Base-by-base conservation (phyloP, 169 alveolate species). In the Cryptosporidium meleagridis region DNA sequence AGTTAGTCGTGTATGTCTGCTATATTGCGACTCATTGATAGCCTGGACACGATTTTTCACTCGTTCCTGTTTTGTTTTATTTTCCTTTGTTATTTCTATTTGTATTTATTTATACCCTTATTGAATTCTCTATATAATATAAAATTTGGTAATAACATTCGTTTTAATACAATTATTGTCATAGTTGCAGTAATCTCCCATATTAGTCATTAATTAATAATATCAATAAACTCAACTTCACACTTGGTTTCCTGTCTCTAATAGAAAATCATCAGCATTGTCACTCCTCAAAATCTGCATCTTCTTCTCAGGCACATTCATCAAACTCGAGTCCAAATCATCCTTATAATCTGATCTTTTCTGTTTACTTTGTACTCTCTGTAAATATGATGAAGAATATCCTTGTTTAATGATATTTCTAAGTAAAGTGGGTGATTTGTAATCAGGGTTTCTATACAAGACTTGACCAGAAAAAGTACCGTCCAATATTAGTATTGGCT, bases 401-500 rank as follows among this genome's bases (percentile, higher is more conserved):
- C 89, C 67, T 35, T 59, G 61, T 29, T 80, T 80, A 18, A 87
- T 75, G 10, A 86, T 75, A 58, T 85, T 85, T 70, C 95, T 69
- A 26, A 92, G 87, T 75, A 91, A 85, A 84, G 92, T 92, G 26
- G 96, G 95, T 52, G 96, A 91, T 51, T 93, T 93, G 84, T 92
- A 95, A 55, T 93, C 85, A 37, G 92, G 94, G 87, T 94, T 95
- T 70, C 93, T 91, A 92, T 95, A 95, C 26, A 95, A 73, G 23
- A 94, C 92, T 84, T 93, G 93, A 16, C 99, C 98, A 21, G 93
- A 91, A 85, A 96, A 93, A 29, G 96, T 84, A 7, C 97, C 97
- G 14, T 94, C 94, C 35, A 96, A 92, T n/a, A 96, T 93, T 39
- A 95, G 89, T 61, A 97, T 96, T n/a, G 98, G 97, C 35, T 95